Evolutionary conservation across 306 rosid species (phyloP).

Genomic region (Quercus robur): DNA sequence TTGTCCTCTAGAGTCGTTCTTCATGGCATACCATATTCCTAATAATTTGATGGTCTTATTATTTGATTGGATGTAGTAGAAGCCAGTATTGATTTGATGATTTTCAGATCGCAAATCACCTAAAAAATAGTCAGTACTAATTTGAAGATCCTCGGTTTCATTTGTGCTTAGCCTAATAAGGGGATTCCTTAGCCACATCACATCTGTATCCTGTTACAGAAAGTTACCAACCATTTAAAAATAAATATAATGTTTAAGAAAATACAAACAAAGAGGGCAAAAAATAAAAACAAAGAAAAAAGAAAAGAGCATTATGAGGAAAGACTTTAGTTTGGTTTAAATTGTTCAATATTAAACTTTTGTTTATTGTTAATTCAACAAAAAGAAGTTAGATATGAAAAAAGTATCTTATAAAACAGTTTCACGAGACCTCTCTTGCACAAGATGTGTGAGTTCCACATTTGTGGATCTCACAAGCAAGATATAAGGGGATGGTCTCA

Average conservation of each 20-base stretch:
- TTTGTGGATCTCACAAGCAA: too few species aligned
- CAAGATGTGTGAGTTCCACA: too few species aligned
- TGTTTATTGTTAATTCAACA: too few species aligned
- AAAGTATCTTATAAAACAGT: too few species aligned
- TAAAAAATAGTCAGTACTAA: slow-evolving; percentile 44
- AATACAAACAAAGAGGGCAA: not conserved
- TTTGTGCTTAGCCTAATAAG: slow-evolving; percentile 47
- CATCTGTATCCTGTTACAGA: slow-evolving; percentile 65
- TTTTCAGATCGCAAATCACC: slow-evolving; percentile 48
- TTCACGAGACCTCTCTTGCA: too few species aligned
- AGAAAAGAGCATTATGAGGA: too few species aligned
- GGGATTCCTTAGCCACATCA: slow-evolving; percentile 84
- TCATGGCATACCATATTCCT: slow-evolving; percentile 58
- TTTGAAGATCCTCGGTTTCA: slow-evolving; percentile 59
- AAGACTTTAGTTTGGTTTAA: too few species aligned
- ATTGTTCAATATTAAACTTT: too few species aligned
- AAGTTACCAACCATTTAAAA: not conserved
- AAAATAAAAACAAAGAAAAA: not conserved
- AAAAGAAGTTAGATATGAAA: too few species aligned
- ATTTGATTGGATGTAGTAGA: slow-evolving; percentile 60
- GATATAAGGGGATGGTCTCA: too few species aligned
- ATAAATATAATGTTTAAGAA: too few species aligned
- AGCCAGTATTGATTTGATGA: slow-evolving; percentile 67
- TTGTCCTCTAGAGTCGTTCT: slow-evolving; percentile 42
- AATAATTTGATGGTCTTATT: slow-evolving; percentile 59